Evolutionary conservation across 2,329 filamentous ascomycete genomes (phyloP), one percentile per base, ranked within the genome.

Genomic region (Stemphylium lycopersici): DNA sequence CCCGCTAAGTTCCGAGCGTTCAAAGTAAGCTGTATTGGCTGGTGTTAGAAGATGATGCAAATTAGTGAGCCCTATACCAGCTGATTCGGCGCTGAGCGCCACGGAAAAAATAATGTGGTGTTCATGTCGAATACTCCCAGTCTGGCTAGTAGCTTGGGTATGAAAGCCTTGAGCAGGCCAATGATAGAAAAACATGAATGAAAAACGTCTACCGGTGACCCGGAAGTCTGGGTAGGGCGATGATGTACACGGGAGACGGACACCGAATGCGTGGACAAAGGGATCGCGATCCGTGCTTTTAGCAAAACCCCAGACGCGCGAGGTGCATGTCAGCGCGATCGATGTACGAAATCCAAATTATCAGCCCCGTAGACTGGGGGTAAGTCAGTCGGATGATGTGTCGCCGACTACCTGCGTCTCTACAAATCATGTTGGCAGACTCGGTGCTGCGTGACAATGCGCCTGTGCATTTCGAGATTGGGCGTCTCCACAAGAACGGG

Each of bases 161-260:
- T 8, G 6, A 15, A 52, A 42, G 39, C 40, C 44, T 45, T 10
- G 38, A 39, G 39, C 33, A 41, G 15, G 22, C 50, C 44, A 55
- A 38, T 47, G 20, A 51, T 8, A 24, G 36, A 22, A 31, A 11
- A 7, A 31, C 2, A 2, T 48, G 16, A 31, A 5, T 38, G 29
- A 44, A 24, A 34, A 6, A 46, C 34, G 39, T 37, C 38, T 8
- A 47, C 22, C 11, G 39, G 24, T 24, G 48, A 48, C 51, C 56
- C 53, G 37, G 36, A 36, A 33, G 20, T 16, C 34, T 48, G 48
- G 39, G 41, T 32, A 41, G 38, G 36, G 36, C 29, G 55, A 43
- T 46, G 46, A 34, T 48, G 22, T 46, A 45, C 36, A 36, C 56
- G 56, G 56, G 56, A 62, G 56, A 58, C 46, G 36, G 42, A 13